phyloP scores from a whole-genome alignment of 768 basidiomycete genomes.

The Tremella fuciformis region DNA sequence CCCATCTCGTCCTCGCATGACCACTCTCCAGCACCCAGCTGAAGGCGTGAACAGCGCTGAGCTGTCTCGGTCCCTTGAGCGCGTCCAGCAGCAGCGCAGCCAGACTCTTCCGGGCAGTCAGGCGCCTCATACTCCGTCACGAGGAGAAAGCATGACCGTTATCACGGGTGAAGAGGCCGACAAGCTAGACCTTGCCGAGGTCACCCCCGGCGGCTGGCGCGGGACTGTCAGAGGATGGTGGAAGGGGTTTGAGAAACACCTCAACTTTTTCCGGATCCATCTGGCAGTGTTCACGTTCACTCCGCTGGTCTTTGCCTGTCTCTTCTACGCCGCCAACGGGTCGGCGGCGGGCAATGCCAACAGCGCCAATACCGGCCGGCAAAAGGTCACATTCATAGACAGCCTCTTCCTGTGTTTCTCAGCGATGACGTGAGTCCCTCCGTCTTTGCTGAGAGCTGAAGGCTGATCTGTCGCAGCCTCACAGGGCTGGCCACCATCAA shows the following conservation, averaged over 20 bases:
- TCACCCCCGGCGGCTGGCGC: no score
- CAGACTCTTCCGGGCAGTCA: no score
- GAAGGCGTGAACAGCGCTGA: no score
- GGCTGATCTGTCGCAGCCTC: constrained; percentile 26
- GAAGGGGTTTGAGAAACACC: constrained; percentile 10
- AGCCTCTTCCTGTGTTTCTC: constrained; percentile 41
- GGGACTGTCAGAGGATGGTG: background rate
- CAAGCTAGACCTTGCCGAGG: no score
- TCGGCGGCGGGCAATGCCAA: constrained; percentile 25
- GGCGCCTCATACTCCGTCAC: no score
- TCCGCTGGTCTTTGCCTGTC: constrained; percentile 26
- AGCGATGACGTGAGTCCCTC: constrained; percentile 41
- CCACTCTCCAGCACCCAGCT: no score
- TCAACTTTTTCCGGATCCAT: constrained; percentile 30
- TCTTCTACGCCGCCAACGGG: constrained; percentile 42
- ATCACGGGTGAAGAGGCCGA: no score
- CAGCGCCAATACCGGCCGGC: constrained; percentile 15
- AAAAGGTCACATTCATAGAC: constrained; percentile 32
- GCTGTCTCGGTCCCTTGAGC: no score
- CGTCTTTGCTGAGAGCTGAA: background rate
- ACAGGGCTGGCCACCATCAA: constrained; percentile 44
- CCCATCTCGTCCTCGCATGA: no score
- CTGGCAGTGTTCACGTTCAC: constrained; percentile 24
- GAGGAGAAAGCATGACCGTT: no score
- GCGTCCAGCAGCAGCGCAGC: no score